Percentiles rank a stretch among this genome's conserved stretches.
These are phyloP conservation scores for Diaporthe humulicola DNA, from an alignment of 2,329 filamentous ascomycete genomes.

Conservation along the genomic window DNA sequence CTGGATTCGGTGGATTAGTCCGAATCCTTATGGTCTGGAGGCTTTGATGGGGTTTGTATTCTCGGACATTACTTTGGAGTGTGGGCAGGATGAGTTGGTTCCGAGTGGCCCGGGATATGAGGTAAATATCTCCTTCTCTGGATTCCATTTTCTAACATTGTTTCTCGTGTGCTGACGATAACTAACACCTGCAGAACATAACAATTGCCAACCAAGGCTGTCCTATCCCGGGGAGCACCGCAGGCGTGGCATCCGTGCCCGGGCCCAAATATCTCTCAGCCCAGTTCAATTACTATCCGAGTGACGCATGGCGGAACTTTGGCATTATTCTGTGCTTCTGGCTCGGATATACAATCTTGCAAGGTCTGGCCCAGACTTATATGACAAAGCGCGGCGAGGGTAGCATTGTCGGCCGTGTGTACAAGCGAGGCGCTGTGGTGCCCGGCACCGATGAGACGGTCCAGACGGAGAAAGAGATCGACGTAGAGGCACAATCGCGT, in stretches of 20 bases:
- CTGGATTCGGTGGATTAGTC: slow-evolving; percentile 59
- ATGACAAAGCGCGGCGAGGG: background rate
- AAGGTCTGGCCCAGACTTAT: background rate
- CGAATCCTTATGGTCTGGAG: background rate
- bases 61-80: background rate
- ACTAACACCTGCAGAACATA: background rate
- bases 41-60: background rate
- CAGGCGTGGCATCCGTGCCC: background rate
- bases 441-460: background rate
- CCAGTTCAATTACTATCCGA: background rate
- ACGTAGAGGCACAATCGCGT: slow-evolving; percentile 5
- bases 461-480: background rate
- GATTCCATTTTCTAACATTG: no score
- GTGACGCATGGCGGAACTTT: background rate
- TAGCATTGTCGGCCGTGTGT: background rate
- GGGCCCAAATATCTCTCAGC: background rate
- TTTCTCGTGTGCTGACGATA: background rate
- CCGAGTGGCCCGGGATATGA: background rate
- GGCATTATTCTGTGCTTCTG: background rate
- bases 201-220: slow-evolving; percentile 11
- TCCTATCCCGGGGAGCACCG: background rate
- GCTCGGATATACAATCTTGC: background rate
- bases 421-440: background rate
- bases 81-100: background rate
- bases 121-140: background rate